These are phyloP conservation scores for Apiotrichum veenhuisii DNA, from an alignment of 1,284 basidiomycete species.

Conservation along the genomic window DNA sequence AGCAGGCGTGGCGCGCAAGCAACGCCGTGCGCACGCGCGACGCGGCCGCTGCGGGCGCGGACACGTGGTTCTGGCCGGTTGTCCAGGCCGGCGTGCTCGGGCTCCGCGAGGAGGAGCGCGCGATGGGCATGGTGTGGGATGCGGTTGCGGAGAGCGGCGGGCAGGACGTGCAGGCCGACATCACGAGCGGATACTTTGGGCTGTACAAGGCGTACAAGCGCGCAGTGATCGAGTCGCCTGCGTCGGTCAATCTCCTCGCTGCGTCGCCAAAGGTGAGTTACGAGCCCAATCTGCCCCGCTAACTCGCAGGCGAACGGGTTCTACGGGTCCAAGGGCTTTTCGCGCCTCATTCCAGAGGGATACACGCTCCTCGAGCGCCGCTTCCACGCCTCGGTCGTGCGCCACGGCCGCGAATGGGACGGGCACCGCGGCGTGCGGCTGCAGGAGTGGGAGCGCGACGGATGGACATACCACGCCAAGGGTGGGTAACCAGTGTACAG, in stretches of 20 bases:
- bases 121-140: conserved; percentile 52
- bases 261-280: conserved; percentile 76
- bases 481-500: too few relatives aligned
- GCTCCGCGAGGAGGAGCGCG: conserved; percentile 73
- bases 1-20: conserved; percentile 43
- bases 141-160: conserved; percentile 23
- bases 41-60: conserved; percentile 28
- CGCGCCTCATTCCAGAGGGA: conserved; percentile 87
- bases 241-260: conserved; percentile 71
- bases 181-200: conserved; percentile 95
- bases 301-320: conserved; percentile 85
- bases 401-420: conserved; percentile 56
- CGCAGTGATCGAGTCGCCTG: conserved; percentile 59
- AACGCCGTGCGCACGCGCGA: conserved; percentile 38
- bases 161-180: conserved; percentile 51
- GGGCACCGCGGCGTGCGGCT: conserved; percentile 60
- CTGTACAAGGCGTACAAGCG: conserved; percentile 78
- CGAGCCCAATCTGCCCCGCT: background rate
- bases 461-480: conserved; percentile 99
- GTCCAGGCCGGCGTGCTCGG: conserved; percentile 81
- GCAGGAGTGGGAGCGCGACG: conserved; percentile 79
- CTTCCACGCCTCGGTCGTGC: conserved; percentile 69
- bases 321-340: conserved; percentile 80
- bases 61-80: conserved; percentile 69
- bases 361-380: conserved; percentile 84